Evolutionary conservation across 371 early-diverging fungal species (phyloP), one percentile per base, ranked within the genome.

Genomic region (Smittium culicis): DNA sequence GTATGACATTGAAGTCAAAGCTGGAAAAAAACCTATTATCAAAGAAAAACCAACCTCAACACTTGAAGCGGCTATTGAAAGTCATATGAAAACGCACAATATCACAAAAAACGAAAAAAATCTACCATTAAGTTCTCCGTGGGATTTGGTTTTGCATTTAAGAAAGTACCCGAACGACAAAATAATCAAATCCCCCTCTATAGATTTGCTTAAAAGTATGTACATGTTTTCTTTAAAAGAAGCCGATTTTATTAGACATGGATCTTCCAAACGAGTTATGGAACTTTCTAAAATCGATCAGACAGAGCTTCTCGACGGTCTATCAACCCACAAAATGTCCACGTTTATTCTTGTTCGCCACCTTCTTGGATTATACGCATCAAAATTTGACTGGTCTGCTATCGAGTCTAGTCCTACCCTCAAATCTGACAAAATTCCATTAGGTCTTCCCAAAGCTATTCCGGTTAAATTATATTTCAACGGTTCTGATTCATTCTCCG

Each of bases 181-280:
- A 62, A 33, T 75, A 29, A 69, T 75, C 20, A 67, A 68, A 0
- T 25, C 17, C 20, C 72, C 75, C 16, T 54, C 66, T 2, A 57
- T 28, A 3, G 66, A 71, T 59, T 1, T 28, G 1, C 71, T 75
- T 75, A 67, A 70, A 1, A 71, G 74, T 35, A 75, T 75, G 74
- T 69, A 68, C 62, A 75, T 75, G 75, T 73, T 73, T 11, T 69
- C 73, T 70, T 62, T 75, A 30, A 75, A 75, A 68, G 75, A 75
- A 56, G 67, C 75, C 0, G 75, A 75, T 45, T 75, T 69, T 64
- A 71, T 74, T 14, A 66, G 75, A 35, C 66, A 74, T 54, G 75
- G 75, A 59, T 75, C 75, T 55, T 73, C 75, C 0, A 75, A 75
- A 64, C 35, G 75, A n/a, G 72, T 74, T 1, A 75, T 75, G 75